phyloP scores from a whole-genome alignment of 2,329 filamentous ascomycete genomes.

The Penicillium brevicompactum region DNA sequence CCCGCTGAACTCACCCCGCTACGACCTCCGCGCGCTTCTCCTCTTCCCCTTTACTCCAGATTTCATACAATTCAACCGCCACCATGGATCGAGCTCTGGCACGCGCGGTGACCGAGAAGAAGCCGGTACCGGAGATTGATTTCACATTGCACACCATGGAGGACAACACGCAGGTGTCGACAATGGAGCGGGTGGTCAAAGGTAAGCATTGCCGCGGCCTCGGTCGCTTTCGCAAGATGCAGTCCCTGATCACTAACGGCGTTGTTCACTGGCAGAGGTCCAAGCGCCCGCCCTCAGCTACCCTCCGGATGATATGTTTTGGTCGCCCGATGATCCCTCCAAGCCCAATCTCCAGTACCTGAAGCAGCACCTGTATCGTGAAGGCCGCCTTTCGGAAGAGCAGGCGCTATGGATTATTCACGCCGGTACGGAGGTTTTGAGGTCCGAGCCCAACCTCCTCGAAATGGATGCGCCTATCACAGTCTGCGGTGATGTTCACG shows the following conservation, averaged over 20 bases:
- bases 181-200: slow-evolving; percentile 95
- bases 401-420: slow-evolving; percentile 95
- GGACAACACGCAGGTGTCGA: slow-evolving; percentile 93
- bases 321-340: slow-evolving; percentile 77
- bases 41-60: slow-evolving; percentile 9
- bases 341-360: slow-evolving; percentile 94
- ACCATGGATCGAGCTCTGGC: slow-evolving; percentile 61
- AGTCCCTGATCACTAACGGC: slow-evolving; percentile 16
- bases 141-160: slow-evolving; percentile 99
- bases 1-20: slow-evolving; percentile 12
- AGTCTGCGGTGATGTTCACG: slow-evolving; percentile 96
- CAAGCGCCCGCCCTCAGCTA: slow-evolving; percentile 94
- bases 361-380: slow-evolving; percentile 97
- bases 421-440: slow-evolving; percentile 82
- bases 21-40: slow-evolving; percentile 16
- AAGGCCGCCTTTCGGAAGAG: slow-evolving; percentile 94
- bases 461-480: slow-evolving; percentile 99
- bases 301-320: slow-evolving; percentile 93
- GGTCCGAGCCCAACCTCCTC: slow-evolving; percentile 88
- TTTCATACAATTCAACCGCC: slow-evolving; percentile 9
- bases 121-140: slow-evolving; percentile 94
- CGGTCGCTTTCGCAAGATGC: slow-evolving; percentile 5
- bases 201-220: slow-evolving; percentile 59
- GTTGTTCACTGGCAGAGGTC: slow-evolving; percentile 66
- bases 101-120: slow-evolving; percentile 91